phyloP scores from a whole-genome alignment of 306 rosid genomes.

The Pyrus betulifolia region DNA sequence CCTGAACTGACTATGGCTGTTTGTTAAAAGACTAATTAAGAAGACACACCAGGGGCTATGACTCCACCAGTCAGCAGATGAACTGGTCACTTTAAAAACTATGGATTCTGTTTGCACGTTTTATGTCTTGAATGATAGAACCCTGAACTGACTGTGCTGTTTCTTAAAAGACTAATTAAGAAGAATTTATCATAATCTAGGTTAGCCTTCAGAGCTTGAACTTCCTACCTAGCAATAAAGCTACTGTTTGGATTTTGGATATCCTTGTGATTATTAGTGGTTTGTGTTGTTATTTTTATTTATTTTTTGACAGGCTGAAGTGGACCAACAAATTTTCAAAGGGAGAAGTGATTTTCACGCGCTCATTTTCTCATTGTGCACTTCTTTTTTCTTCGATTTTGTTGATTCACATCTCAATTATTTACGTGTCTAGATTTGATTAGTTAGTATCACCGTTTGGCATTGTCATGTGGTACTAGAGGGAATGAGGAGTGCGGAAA shows the following conservation, averaged over 20 bases:
- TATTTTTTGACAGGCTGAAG: background rate
- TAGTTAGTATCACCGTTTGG: background rate
- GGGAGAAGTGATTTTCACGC: background rate
- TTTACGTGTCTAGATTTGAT: background rate
- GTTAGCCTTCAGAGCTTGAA: background rate
- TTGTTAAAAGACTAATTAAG: too few relatives aligned
- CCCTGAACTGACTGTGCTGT: background rate
- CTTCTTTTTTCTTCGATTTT: background rate
- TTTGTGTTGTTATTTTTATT: background rate
- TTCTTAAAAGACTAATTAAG: background rate
- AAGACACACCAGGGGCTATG: constrained; percentile 43
- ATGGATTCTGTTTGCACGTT: background rate
- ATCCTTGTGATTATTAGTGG: background rate
- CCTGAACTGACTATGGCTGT: background rate
- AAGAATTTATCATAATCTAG: background rate
- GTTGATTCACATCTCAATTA: background rate
- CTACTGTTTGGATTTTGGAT: background rate
- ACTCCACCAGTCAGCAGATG: constrained; percentile 40
- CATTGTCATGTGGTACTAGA: too few relatives aligned
- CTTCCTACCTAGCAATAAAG: background rate
- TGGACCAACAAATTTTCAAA: background rate
- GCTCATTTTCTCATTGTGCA: background rate
- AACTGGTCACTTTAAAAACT: constrained; percentile 60
- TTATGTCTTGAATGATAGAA: background rate
- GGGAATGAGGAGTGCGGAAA: background rate